Evolutionary conservation across 2,329 filamentous ascomycete genomes (phyloP), one percentile per base, ranked within the genome.

Genomic region (Phaeosphaeriaceae sp.): DNA sequence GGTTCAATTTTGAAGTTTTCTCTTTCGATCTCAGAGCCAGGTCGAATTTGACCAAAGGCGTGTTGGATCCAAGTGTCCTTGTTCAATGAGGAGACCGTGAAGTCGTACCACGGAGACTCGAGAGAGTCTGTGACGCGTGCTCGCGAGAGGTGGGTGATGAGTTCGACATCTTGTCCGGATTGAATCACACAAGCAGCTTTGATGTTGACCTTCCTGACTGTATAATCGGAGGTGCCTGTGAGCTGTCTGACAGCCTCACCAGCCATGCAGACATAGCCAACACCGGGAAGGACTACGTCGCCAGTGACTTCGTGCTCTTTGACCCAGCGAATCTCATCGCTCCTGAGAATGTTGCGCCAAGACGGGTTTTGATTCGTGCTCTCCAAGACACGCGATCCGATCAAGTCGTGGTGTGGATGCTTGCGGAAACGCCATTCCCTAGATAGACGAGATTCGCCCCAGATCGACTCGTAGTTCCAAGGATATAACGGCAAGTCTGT

Each of bases 241-340:
- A 62, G 25, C 33, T 64, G 63, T 21, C 53, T 31, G 11, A 48
- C 36, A 36, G 57, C 57, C 27, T 59, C 57, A 9, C 42, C 36
- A 6, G 48, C 61, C 49, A 60, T 60, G 27, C 22, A 21, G 17
- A 53, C 19, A n/a, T 50, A 56, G 13, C 27, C 53, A 2, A 59
- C 57, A 13, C 15, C 40, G 15, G 73, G 74, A 49, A 66, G 71
- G 7, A 75, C 45, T 17, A 69, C 51, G 0, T 60, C 56, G 20
- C 57, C 57, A 6, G 41, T 48, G n/a, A 76, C 52, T 9, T 42
- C 71, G 60, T 86, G 81, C 42, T 82, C 80, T 0, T 61, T 57
- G 1, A 84, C 51, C 83, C 83, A 85, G 0, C 79, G 76, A 0
- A 76, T 57, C 24, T 82, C 72, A 0, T 68, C 61, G 0, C 78